Conservation (phyloP, 176 grass and related monocot genomes). For the Hyparrhenia diplandra region DNA sequence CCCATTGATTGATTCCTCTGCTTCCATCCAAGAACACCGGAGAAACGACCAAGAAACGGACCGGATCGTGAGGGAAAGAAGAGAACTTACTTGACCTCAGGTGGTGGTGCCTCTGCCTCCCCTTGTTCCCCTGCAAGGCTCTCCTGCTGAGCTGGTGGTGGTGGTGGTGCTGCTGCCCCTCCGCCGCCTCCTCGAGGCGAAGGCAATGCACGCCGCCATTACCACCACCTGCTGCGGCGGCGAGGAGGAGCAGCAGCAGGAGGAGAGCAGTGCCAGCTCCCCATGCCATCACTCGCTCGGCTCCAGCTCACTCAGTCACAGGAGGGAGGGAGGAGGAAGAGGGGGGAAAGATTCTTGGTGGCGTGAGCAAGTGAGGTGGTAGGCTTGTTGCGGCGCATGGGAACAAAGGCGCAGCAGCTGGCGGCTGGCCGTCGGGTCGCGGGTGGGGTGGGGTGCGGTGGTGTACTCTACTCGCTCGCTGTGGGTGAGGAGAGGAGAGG, state of each 20-base stretch:
- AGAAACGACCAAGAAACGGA: neutral
- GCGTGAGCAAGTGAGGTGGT: conserved; percentile 3
- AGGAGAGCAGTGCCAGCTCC: conserved; percentile 22
- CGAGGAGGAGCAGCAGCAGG: neutral
- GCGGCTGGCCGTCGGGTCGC: conserved; percentile 21
- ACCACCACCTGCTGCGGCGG: neutral
- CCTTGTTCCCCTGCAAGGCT: conserved; percentile 1
- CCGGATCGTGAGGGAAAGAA: neutral
- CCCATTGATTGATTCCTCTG: neutral
- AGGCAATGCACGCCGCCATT: conserved; percentile 33
- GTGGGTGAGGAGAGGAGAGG: neutral
- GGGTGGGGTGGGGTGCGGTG: neutral
- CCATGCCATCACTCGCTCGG: conserved; percentile 26
- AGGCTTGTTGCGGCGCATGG: conserved; percentile 52
- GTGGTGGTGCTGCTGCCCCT: neutral
- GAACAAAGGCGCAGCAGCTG: conserved; percentile 65
- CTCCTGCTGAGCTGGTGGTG: neutral
- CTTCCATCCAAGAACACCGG: neutral
- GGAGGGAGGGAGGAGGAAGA: neutral
- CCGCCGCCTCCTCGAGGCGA: neutral
- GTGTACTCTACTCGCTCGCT: neutral
- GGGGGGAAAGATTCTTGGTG: conserved; percentile 48
- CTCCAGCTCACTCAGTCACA: neutral
- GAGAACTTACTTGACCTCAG: conserved; percentile 72
- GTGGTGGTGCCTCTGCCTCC: neutral